Conservation (phyloP, 2,329 filamentous ascomycete species). For the Ophiostoma sp. region DNA sequence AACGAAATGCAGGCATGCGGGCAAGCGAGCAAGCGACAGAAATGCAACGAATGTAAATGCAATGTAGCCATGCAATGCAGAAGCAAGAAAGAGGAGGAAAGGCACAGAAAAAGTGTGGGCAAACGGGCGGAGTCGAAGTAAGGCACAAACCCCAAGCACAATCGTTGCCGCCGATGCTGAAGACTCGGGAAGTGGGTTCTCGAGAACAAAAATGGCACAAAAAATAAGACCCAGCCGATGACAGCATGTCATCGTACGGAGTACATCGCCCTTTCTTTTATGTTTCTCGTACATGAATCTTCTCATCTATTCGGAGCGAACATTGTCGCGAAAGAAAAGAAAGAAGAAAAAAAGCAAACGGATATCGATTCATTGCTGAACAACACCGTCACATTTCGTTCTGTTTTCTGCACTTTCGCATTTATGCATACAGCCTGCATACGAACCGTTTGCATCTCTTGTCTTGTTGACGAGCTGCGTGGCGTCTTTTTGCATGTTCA, state of each 20-base stretch:
- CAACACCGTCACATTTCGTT: not conserved
- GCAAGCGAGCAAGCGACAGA: not conserved
- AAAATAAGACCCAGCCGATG: not conserved
- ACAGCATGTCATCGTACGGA: not conserved
- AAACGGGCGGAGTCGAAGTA: not conserved
- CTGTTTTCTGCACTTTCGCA: not conserved
- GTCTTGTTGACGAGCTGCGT: not conserved
- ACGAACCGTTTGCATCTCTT: not conserved
- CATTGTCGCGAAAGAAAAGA: not conserved
- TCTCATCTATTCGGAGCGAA: not conserved
- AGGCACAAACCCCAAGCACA: not conserved
- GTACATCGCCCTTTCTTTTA: not conserved
- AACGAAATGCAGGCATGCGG: not conserved
- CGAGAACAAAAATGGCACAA: not conserved
- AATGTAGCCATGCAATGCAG: constrained; percentile 6
- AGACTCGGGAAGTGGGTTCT: not conserved
- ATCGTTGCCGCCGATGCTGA: not conserved
- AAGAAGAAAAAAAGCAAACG: not conserved
- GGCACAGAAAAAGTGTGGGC: not conserved
- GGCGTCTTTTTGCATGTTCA: not conserved
- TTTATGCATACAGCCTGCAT: not conserved
- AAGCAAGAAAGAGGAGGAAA: not conserved
- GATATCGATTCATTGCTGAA: not conserved
- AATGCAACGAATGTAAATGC: not conserved
- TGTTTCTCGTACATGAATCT: not conserved